A percentile compares a stretch with the other conserved stretches of the same genome.
phyloP scores from a whole-genome alignment of 2,329 filamentous ascomycete species.

The Penicillium oxalicum region DNA sequence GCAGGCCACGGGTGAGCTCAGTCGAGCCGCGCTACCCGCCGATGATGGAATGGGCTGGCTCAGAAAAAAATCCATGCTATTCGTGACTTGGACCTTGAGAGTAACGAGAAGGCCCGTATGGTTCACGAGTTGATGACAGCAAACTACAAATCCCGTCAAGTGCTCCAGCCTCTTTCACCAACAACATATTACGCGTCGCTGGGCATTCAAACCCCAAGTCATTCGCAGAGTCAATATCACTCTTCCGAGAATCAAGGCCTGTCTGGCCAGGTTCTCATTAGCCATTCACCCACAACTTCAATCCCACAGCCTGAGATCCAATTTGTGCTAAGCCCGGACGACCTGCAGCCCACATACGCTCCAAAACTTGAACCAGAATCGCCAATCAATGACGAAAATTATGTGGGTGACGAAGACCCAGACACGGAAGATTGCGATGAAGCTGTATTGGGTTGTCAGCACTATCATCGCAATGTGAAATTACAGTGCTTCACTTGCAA shows the following conservation, averaged over 20 bases:
- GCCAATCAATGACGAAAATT: slow-evolving; percentile 17
- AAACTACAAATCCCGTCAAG: slow-evolving; percentile 52
- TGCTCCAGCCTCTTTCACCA: slow-evolving; percentile 5
- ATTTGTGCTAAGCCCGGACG: slow-evolving; percentile 46
- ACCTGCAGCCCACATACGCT: slow-evolving; percentile 62
- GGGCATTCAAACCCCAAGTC: slow-evolving; percentile 22
- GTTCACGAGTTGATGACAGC: slow-evolving; percentile 68
- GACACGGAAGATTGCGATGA: slow-evolving; percentile 46
- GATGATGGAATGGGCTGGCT: slow-evolving; percentile 72
- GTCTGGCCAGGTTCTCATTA: slow-evolving; percentile 24
- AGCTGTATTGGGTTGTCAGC: slow-evolving; percentile 68
- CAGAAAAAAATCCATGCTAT: slow-evolving; percentile 64
- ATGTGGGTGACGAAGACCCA: slow-evolving; percentile 35
- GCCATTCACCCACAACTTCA: slow-evolving; percentile 23
- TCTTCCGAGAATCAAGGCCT: slow-evolving; percentile 19
- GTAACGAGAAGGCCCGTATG: slow-evolving; percentile 61
- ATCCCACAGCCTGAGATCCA: slow-evolving; percentile 25
- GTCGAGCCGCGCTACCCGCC: slow-evolving; percentile 51
- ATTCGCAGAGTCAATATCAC: slow-evolving; percentile 25
- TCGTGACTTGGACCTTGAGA: slow-evolving; percentile 54
- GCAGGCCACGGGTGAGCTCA: slow-evolving; percentile 14
- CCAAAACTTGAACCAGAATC: slow-evolving; percentile 38
- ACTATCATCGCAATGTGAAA: slow-evolving; percentile 95
- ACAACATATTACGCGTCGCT: slow-evolving; percentile 17
- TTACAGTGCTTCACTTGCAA: slow-evolving; percentile 85